These are phyloP conservation scores for Phytomonas francai DNA, from an alignment of 208 protist species.

Conservation along the genomic window DNA sequence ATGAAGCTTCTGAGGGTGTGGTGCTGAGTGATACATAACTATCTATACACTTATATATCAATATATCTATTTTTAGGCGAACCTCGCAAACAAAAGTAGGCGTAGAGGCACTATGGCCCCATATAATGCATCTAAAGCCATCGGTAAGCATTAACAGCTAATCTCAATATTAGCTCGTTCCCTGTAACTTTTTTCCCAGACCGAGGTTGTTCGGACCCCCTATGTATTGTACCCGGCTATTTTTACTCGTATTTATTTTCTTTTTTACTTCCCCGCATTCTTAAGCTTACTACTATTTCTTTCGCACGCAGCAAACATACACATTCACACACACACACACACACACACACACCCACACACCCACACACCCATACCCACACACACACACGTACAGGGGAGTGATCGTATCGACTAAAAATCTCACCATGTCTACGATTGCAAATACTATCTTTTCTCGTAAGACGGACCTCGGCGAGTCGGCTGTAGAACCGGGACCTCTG, in stretches of 20 bases:
- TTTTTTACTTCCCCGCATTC: neutral
- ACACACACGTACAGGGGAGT: neutral
- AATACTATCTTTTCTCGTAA: neutral
- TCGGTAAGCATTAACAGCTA: neutral
- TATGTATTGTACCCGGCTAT: slow-evolving; percentile 2
- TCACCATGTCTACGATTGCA: neutral
- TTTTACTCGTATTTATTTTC: neutral
- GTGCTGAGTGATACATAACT: too few species aligned
- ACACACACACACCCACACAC: slow-evolving; percentile 2
- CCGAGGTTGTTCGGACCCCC: neutral
- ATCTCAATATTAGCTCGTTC: neutral
- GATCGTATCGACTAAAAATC: neutral
- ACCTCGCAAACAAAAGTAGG: neutral
- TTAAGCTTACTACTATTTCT: too few species aligned
- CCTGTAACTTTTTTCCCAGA: neutral
- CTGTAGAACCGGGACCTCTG: slow-evolving; percentile 4
- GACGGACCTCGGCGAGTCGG: neutral
- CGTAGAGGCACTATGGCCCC: neutral
- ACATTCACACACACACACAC: neutral
- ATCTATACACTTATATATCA: neutral
- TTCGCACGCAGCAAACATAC: slow-evolving; percentile 2
- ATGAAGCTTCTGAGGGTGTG: too few species aligned
- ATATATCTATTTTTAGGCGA: neutral
- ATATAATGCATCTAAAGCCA: neutral
- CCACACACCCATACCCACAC: neutral